Base-by-base conservation (phyloP, 2,329 filamentous ascomycete species). In the Achaetomium macrosporum region DNA sequence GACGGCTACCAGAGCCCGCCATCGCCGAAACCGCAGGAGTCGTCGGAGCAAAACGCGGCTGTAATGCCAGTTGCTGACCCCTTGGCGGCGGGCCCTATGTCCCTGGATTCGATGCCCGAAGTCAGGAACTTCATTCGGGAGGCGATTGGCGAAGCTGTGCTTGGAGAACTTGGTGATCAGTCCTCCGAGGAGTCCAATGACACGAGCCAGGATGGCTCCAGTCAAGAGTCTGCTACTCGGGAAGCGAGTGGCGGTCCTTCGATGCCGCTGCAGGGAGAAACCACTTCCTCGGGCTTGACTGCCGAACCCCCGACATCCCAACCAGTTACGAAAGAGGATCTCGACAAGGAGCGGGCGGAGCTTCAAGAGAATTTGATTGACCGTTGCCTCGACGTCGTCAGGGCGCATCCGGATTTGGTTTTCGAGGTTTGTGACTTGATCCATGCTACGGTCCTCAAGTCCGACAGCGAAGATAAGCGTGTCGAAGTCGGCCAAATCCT, bases 371-470 rank as follows among this genome's bases (percentile, higher is more conserved):
- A 88, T 51, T 71, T 97, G 50, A 91, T 97, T 54, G 91, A 96
- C 62, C 87, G 90, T 53, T 95, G 88, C 59, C 75, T 99, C 19
- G 91, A 96, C 63, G 84, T 97, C 33, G 84, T 99, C 49, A 87
- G 92, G 66, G 85, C 86, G 36, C 91, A 97, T 61, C 85, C 91
- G 13, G 84, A 88, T 60, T 84, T 92, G 11, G 95, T 93, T 0
- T 93, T 96, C 62, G 92, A 97, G 64, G 76, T 99, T 43, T 83
- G 90, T 0, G 91, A 96, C 63, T 76, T 99, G 17, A 91, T 99
- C 50, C 81, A 81, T 36, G 84, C 85, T 3, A 85, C 90, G 20
- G 81, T 85, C 72, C 60, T 79, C 65, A 64, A 83, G 79, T 66
- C 81, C 69, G 59, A 78, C 68, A 61, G 78, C 68, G 64, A 79